Evolutionary conservation across 2,329 filamentous ascomycete genomes (phyloP).

Genomic region (Neopestalotiopsis clavispora): DNA sequence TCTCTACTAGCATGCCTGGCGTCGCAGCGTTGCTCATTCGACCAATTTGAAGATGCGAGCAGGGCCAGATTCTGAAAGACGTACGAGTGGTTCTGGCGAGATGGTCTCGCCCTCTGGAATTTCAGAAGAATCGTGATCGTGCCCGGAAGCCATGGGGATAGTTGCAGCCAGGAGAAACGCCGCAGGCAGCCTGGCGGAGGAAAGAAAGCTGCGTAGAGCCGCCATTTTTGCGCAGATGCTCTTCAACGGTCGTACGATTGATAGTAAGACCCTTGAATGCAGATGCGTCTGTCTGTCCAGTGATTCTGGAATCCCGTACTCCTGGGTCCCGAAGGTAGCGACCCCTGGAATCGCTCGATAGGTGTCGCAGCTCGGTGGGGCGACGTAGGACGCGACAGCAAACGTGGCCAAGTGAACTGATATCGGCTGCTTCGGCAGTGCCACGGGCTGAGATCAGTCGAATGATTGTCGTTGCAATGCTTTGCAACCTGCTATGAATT

Average conservation of each 20-base stretch:
- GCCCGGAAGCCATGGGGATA: constrained; percentile 37
- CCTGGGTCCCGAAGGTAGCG: constrained; percentile 1
- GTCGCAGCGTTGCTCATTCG: neutral
- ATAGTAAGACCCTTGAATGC: neutral
- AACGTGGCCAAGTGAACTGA: constrained; percentile 9
- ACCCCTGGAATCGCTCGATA: constrained; percentile 10
- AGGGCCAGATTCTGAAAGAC: constrained; percentile 32
- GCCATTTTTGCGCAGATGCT: neutral
- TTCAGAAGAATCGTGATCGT: constrained; percentile 56
- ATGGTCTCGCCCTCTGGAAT: constrained; percentile 73
- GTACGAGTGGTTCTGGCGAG: constrained; percentile 75
- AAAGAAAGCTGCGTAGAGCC: neutral
- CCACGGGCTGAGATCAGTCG: neutral
- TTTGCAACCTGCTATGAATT: neutral
- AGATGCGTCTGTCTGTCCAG: neutral
- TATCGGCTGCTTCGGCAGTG: constrained; percentile 1
- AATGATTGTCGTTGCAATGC: neutral
- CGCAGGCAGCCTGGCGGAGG: constrained; percentile 1
- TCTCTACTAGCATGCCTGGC: neutral
- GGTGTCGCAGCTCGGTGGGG: constrained; percentile 13
- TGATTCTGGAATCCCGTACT: neutral
- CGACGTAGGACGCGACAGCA: constrained; percentile 6
- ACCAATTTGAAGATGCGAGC: neutral
- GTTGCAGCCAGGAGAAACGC: constrained; percentile 25
- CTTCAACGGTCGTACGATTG: constrained; percentile 8